These are phyloP conservation scores for Luzula sylvatica DNA, from an alignment of 176 grass and related monocot genomes.

Conservation along the genomic window DNA sequence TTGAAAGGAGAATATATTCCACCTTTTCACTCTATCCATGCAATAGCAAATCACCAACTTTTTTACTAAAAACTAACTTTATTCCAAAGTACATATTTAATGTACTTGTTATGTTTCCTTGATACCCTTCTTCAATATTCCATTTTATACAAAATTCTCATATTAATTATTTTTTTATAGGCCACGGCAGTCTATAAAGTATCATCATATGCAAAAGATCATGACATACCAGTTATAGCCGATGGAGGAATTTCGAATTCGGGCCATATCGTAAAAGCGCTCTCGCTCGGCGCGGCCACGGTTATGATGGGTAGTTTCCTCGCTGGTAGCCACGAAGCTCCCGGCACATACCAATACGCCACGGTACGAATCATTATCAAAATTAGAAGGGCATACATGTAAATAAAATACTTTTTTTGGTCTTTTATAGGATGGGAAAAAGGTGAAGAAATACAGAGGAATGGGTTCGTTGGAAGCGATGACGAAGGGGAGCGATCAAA, in stretches of 20 bases:
- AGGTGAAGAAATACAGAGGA: slow-evolving; percentile 89
- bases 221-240: slow-evolving; percentile 73
- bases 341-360: slow-evolving; percentile 56
- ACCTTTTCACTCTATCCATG: neutral
- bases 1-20: neutral
- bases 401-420: too few species aligned
- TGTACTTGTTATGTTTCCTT: too few species aligned
- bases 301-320: slow-evolving; percentile 99
- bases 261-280: slow-evolving; percentile 92
- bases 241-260: slow-evolving; percentile 98
- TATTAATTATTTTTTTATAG: slow-evolving; percentile 24
- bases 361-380: slow-evolving; percentile 35
- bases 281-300: slow-evolving; percentile 64
- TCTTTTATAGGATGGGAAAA: slow-evolving; percentile 28
- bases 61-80: too few species aligned
- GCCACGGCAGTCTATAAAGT: slow-evolving; percentile 93
- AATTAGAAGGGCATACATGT: too few species aligned
- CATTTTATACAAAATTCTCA: too few species aligned
- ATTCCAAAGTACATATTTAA: too few species aligned
- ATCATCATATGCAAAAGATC: slow-evolving; percentile 87
- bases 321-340: slow-evolving; percentile 84
- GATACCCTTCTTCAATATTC: too few species aligned
- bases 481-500: slow-evolving; percentile 83
- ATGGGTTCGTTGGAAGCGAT: slow-evolving; percentile 97
- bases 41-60: too few species aligned